Evolutionary conservation across 345 rosid species (phyloP).

Genomic region (Eucalyptus tenuipes): DNA sequence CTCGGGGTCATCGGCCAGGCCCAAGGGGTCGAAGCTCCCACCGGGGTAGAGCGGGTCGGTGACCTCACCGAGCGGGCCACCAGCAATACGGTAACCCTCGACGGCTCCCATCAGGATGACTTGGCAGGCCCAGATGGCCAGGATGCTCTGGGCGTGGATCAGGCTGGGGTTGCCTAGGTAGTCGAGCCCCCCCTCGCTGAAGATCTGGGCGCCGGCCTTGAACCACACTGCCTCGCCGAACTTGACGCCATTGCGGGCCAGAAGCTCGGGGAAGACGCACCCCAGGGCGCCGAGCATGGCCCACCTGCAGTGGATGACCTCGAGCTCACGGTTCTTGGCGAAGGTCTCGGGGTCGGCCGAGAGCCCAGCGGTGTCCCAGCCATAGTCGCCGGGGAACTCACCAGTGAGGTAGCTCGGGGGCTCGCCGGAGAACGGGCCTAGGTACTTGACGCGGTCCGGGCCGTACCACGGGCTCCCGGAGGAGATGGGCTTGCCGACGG

Average conservation of each 20-base stretch:
- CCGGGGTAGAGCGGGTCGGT: conserved; percentile 8
- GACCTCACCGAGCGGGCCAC: conserved; percentile 4
- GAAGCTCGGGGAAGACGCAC: conserved; percentile 2
- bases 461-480: conserved; percentile 10
- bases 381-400: conserved; percentile 6
- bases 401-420: conserved; percentile 1
- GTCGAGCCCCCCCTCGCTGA: conserved; percentile 4
- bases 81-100: neutral
- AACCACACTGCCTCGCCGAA: conserved; percentile 4
- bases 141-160: conserved; percentile 15
- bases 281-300: conserved; percentile 11
- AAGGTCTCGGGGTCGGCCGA: conserved; percentile 8
- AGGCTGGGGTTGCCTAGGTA: conserved; percentile 7
- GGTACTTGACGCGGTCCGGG: conserved; percentile 1
- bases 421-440: conserved; percentile 6
- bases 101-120: conserved; percentile 6
- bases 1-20: conserved; percentile 11
- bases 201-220: conserved; percentile 1
- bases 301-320: conserved; percentile 11
- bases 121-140: conserved; percentile 4
- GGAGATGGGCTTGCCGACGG: neutral
- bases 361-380: conserved; percentile 3
- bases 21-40: conserved; percentile 11
- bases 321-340: conserved; percentile 3
- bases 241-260: conserved; percentile 1